Percentiles rank a stretch among this genome's conserved stretches.
phyloP scores from a whole-genome alignment of 2,329 filamentous ascomycete species.

The Microdochium paspali region DNA sequence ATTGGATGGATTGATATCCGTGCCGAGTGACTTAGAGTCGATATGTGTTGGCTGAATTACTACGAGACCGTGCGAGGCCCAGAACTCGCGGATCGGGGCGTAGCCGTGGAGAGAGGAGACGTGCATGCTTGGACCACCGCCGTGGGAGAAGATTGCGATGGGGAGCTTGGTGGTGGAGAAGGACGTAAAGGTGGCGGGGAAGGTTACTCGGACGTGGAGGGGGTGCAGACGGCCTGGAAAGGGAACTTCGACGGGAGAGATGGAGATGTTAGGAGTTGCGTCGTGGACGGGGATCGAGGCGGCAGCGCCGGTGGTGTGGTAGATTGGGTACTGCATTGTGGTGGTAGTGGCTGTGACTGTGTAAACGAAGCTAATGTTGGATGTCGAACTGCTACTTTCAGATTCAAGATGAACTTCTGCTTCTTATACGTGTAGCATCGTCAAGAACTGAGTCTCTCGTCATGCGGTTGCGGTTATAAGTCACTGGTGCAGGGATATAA shows the following conservation, averaged over 20 bases:
- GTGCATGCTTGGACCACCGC: conserved; percentile 25
- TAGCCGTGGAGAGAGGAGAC: conserved; percentile 32
- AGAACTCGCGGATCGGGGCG: conserved; percentile 28
- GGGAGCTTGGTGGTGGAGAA: conserved; percentile 21
- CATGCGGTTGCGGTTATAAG: too few species aligned
- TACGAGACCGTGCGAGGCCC: conserved; percentile 29
- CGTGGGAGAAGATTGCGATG: conserved; percentile 29
- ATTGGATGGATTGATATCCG: conserved; percentile 6
- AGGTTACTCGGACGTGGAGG: conserved; percentile 24
- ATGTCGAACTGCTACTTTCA: neutral
- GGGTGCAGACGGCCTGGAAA: conserved; percentile 14
- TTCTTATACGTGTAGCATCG: too few species aligned
- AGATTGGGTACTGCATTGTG: conserved; percentile 3
- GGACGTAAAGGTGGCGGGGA: conserved; percentile 15
- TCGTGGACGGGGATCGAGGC: conserved; percentile 21
- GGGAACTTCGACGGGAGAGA: conserved; percentile 19
- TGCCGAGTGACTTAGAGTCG: conserved; percentile 19
- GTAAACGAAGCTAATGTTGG: neutral
- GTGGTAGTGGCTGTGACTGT: neutral
- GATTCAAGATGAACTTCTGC: too few species aligned
- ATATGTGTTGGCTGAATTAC: conserved; percentile 33
- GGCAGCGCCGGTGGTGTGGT: conserved; percentile 12
- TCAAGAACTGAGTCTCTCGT: too few species aligned
- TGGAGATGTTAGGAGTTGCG: conserved; percentile 19
- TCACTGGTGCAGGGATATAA: too few species aligned